Conservation (phyloP, 2,329 filamentous ascomycete genomes). For the Cadophora gregata region DNA sequence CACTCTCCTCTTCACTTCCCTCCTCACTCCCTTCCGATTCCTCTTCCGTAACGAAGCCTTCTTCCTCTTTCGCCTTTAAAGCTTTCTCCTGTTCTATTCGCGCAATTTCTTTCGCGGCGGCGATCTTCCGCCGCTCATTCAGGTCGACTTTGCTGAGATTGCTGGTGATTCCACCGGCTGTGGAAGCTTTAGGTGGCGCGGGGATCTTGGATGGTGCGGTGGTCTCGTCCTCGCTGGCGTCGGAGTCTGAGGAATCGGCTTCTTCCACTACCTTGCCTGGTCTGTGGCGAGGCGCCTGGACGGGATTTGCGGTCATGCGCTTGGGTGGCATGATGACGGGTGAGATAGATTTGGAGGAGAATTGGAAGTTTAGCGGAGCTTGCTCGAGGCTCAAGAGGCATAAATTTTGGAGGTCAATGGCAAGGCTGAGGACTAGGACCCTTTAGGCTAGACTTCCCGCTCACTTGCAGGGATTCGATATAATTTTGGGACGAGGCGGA, state of each 20-base stretch:
- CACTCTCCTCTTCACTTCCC: constrained; percentile 44
- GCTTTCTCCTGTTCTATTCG: constrained; percentile 54
- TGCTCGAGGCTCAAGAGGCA: neutral
- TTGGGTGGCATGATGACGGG: constrained; percentile 65
- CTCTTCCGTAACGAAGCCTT: constrained; percentile 64
- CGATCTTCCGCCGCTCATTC: constrained; percentile 53
- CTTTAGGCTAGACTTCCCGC: constrained; percentile 28
- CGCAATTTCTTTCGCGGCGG: constrained; percentile 54
- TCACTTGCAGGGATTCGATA: constrained; percentile 18
- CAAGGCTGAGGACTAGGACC: constrained; percentile 35
- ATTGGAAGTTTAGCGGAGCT: neutral
- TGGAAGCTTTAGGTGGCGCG: constrained; percentile 62
- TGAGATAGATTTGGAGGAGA: neutral
- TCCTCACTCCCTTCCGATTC: constrained; percentile 46
- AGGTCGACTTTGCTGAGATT: constrained; percentile 60
- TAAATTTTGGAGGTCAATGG: constrained; percentile 12
- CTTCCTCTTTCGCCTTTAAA: constrained; percentile 54
- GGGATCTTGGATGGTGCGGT: constrained; percentile 47
- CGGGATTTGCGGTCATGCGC: constrained; percentile 92
- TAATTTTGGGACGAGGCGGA: constrained; percentile 8
- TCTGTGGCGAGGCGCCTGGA: constrained; percentile 80
- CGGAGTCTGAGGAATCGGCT: constrained; percentile 54
- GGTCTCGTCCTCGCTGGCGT: constrained; percentile 53
- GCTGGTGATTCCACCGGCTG: constrained; percentile 62
- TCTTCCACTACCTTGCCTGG: constrained; percentile 77